Conservation (phyloP, 1,139 yeast genomes). For the Hemisphaericaspora xylofermentans region DNA sequence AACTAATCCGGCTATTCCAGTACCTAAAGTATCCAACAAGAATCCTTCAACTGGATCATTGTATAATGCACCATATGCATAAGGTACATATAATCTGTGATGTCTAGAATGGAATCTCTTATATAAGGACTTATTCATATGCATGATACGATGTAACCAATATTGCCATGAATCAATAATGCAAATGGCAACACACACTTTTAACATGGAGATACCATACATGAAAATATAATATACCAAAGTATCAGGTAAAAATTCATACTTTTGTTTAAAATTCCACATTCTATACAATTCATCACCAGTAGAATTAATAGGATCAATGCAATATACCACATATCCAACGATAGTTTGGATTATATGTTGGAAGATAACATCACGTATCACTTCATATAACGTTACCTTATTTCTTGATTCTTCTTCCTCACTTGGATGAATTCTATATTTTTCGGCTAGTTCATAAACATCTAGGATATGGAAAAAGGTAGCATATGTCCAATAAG, state of each 20-base stretch:
- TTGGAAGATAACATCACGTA: slow-evolving; percentile 80
- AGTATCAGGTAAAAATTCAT: slow-evolving; percentile 41
- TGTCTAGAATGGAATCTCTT: slow-evolving; percentile 88
- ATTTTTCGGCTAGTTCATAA: slow-evolving; percentile 71
- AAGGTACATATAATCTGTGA: slow-evolving; percentile 91
- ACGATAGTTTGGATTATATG: slow-evolving; percentile 77
- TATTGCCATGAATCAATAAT: slow-evolving; percentile 95
- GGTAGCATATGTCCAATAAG: slow-evolving; percentile 78
- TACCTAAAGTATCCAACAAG: slow-evolving; percentile 84
- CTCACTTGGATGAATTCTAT: slow-evolving; percentile 88
- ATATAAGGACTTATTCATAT: slow-evolving; percentile 72
- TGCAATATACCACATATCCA: slow-evolving; percentile 53
- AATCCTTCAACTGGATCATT: slow-evolving; percentile 95
- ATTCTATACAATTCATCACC: slow-evolving; percentile 70
- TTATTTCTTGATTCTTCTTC: slow-evolving; percentile 76
- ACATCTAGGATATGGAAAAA: slow-evolving; percentile 76
- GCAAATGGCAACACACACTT: slow-evolving; percentile 61
- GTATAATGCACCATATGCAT: slow-evolving; percentile 93
- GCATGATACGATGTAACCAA: slow-evolving; percentile 86
- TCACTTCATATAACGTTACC: slow-evolving; percentile 66
- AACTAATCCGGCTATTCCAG: slow-evolving; percentile 73
- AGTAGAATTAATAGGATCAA: slow-evolving; percentile 65
- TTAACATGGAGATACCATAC: slow-evolving; percentile 59
- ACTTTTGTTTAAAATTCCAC: slow-evolving; percentile 59
- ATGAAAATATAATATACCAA: slow-evolving; percentile 51